These are phyloP conservation scores for Xerocomellus chrysenteron DNA, from an alignment of 768 basidiomycete species.

Conservation along the genomic window DNA sequence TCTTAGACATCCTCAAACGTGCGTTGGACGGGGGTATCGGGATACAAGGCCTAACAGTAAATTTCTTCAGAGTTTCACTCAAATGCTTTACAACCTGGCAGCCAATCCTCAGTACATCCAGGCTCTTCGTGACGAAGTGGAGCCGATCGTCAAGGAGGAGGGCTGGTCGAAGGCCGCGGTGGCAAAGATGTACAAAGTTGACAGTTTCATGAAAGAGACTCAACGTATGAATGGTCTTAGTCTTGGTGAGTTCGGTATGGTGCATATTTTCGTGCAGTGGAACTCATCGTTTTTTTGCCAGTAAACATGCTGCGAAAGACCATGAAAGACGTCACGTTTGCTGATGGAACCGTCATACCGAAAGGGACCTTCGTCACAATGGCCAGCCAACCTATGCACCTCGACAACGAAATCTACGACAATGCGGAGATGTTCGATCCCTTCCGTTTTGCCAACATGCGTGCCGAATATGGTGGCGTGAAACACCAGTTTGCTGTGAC, in stretches of 20 bases:
- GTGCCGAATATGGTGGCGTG: constrained; percentile 25
- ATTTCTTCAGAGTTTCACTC: constrained; percentile 6
- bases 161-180: constrained; percentile 21
- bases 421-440: constrained; percentile 27
- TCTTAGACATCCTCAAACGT: constrained; percentile 14
- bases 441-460: constrained; percentile 41
- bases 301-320: constrained; percentile 10
- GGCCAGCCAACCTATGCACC: constrained; percentile 25
- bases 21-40: neutral
- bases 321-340: constrained; percentile 24
- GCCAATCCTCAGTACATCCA: constrained; percentile 15
- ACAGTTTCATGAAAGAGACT: constrained; percentile 18
- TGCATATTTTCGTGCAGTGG: neutral
- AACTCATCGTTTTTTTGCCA: neutral
- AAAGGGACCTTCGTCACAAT: constrained; percentile 29
- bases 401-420: constrained; percentile 27
- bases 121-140: constrained; percentile 18
- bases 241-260: constrained; percentile 19
- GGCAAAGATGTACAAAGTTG: constrained; percentile 17
- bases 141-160: constrained; percentile 6
- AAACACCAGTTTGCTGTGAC: constrained; percentile 37
- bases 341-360: constrained; percentile 40
- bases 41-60: neutral
- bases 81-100: constrained; percentile 9
- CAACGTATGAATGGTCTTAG: constrained; percentile 33